Base-by-base conservation (phyloP, 2,329 filamentous ascomycete species). In the Penicillium sp. region DNA sequence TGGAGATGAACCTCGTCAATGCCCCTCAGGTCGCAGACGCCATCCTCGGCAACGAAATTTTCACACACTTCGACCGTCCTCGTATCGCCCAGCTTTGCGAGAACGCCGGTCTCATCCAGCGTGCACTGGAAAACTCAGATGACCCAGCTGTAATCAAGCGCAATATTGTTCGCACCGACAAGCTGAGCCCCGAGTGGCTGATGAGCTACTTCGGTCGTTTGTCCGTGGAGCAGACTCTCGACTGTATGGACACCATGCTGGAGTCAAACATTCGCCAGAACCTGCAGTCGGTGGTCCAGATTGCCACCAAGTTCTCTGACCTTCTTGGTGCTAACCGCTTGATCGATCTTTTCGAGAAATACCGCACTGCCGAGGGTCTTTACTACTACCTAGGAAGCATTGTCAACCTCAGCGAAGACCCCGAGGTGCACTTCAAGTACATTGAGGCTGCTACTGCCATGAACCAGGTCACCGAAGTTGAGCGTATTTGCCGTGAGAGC, bases 351-450 rank as follows among this genome's bases (percentile, higher is more conserved):
- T 89, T 99, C 51, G 94, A 99, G 81, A 97, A 96, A 81, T 97
- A 97, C 81, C 93, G 94, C 77, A 97, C 94, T 37, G 88, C 91
- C 4, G 94, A 99, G 77, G 94, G 94, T 74, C 86, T 99, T 5
- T 99, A 94, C 84, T 97, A 96, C 81, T 99, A 97, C 79, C 86
- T 99, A 17, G 94, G 94, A 61, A 96, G 93, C 74, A 95, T 99
- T 67, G 93, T 99, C 77, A 99, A 99, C 75, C 82, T 99, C 48
- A 96, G 91, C 57, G 91, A 97, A 75, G 94, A 97, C 69, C 84
- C 89, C 23, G 94, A 99, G 73, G 94, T 99, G 31, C 90, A 94
- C 73, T 99, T 97, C 87, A 99, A 99, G 83, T 99, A 99, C 77
- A 96, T 99, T 59, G 93, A 99, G 78, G 92, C 94, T 56, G 94